Evolutionary conservation across 2,329 filamentous ascomycete genomes (phyloP), one percentile per base, ranked within the genome.

Genomic region (Penicillium hesseltinei): DNA sequence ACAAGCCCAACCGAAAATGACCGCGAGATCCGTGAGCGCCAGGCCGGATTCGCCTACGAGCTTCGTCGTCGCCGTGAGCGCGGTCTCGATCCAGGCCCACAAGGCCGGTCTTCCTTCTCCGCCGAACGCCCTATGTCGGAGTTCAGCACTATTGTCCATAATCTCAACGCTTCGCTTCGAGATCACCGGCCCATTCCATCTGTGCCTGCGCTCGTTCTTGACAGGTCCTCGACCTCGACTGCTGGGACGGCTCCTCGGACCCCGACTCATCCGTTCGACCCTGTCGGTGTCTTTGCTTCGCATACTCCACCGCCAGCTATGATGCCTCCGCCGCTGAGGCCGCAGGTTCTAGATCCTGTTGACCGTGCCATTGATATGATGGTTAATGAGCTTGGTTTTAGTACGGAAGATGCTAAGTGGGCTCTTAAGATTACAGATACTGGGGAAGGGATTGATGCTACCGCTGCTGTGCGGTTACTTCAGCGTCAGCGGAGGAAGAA

Each of bases 381-480:
- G 55, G 82, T 86, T 11, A 62, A 72, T 5, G 80, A 84, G 36
- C 82, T 87, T 69, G 85, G 85, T 0, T 88, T 87, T 62, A 77
- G 77, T 8, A 73, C 79, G 17, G 77, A 78, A 19, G 78, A 84
- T 60, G 84, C 84, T 8, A 80, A 81, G 57, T 79, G 81, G 64
- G 85, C 85, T 19, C 71, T 88, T 19, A 78, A 80, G 40, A 78
- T 81, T 63, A 87, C 84, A 5, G 85, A 87, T 67, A 79, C 78
- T 15, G 85, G 84, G 0, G 82, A 85, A 61, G 83, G 83, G 0
- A 73, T 87, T 60, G 75, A 85, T 56, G 76, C 83, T 10, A 79
- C 85, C 63, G 78, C 80, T 5, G 85, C 85, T 0, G 79, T 87
- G 23, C 80, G 84, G 57, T 66, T 85, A 56, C 71, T 88, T 60